Base-by-base conservation (phyloP, 306 rosid genomes). In the Medicago lupulina region DNA sequence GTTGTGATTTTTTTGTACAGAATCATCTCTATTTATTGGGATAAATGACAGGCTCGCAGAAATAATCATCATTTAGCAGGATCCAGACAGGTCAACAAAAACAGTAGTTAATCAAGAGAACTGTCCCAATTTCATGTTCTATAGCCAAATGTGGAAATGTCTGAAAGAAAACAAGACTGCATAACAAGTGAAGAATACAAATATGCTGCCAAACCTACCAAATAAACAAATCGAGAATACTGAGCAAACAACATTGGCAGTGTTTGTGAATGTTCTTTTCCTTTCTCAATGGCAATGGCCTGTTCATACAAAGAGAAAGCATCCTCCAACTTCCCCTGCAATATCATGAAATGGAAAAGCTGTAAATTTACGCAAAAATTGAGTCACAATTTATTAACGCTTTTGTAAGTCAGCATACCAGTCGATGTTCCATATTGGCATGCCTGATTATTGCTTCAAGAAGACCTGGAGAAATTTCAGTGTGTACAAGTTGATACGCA, bases 361-460 rank as follows among this genome's bases (percentile, higher is more conserved):
- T 41, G 43, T 81, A 65, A 71, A 79, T 47, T 40, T 18, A 15
- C 54, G 7, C 31, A 68, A 49, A 63, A 79, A 67, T 75, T 78
- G 57, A 73, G 23, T 10, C 60, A 74, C 55, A 71, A 67, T 23
- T 59, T 49, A 34, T 39, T 47, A 63, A 31, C 79, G 80, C 61
- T 25, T 62, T 31, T n/a, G 47, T 23, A 54, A 55, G 15, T 60
- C 74, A 75, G 16, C 97, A 75, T 86, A 92, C 99, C 99, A 92
- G 71, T 51, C 99, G 91, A 53, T 83, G 70, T 85, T 96, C 99
- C 98, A 96, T 90, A 80, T 90, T 96, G 73, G 97, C 96, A 67
- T 96, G 99, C 79, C 80, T 90, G 53, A 92, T 89, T 61, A 96
- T 96, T 58, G 99, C 99, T 89, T 96, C 99, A 57, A 96, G 92